Percentiles rank a stretch among this genome's conserved stretches.
These are phyloP conservation scores for Periconia macrospinosa DNA, from an alignment of 2,329 filamentous ascomycete genomes.

Conservation along the genomic window DNA sequence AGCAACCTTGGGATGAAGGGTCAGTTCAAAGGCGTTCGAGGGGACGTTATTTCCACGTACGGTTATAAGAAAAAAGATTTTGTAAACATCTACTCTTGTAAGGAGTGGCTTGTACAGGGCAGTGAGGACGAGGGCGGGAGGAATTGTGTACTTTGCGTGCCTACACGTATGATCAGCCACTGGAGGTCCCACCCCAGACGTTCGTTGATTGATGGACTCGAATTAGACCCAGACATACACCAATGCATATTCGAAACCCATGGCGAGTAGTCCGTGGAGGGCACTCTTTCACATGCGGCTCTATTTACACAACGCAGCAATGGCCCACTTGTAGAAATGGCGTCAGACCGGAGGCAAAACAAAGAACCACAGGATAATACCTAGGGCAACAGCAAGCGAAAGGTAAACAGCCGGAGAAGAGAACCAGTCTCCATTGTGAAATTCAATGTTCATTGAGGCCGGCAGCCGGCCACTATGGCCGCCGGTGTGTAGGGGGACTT, in stretches of 20 bases:
- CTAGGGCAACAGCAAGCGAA: background rate
- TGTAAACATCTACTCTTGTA: constrained; percentile 64
- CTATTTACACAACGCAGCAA: background rate
- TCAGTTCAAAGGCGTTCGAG: constrained; percentile 19
- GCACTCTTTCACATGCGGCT: constrained; percentile 4
- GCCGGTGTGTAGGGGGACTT: background rate
- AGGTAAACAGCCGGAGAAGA: no score
- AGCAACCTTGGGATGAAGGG: constrained; percentile 52
- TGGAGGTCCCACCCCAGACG: background rate
- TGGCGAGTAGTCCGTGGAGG: constrained; percentile 34
- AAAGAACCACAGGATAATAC: constrained; percentile 7
- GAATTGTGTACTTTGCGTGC: constrained; percentile 69
- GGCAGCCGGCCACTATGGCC: background rate
- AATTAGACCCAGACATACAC: constrained; percentile 52
- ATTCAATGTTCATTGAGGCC: no score
- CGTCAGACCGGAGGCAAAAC: constrained; percentile 18
- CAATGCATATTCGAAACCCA: constrained; percentile 65
- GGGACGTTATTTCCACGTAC: constrained; percentile 31
- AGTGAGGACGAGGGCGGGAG: constrained; percentile 62
- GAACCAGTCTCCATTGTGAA: no score
- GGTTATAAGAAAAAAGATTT: constrained; percentile 61
- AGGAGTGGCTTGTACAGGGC: constrained; percentile 63
- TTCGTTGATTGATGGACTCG: no score
- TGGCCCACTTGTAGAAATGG: constrained; percentile 18
- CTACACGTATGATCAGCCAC: constrained; percentile 41